A percentile compares a stretch with the other conserved stretches of the same genome.
Conservation (phyloP, 352 stramenopile genomes). For the Phytophthora rubi region DNA sequence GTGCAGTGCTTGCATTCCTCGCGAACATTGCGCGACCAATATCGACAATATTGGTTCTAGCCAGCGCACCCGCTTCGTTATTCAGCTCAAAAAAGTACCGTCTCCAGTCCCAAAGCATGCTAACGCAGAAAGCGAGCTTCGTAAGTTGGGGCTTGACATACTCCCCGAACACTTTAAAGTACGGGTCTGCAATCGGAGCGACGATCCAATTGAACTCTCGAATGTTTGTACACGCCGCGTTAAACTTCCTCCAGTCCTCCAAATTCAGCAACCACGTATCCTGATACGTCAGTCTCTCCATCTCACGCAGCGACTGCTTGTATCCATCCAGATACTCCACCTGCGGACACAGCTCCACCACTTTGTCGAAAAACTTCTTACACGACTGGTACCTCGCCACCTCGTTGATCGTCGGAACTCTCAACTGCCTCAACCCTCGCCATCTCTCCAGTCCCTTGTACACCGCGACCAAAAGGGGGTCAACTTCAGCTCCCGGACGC, state of each 20-base stretch:
- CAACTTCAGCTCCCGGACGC: slow-evolving; percentile 2
- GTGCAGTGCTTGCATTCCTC: slow-evolving; percentile 26
- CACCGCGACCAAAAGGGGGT: slow-evolving; percentile 20
- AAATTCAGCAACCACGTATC: slow-evolving; percentile 30
- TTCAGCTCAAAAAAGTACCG: slow-evolving; percentile 32
- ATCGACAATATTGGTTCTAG: slow-evolving; percentile 10
- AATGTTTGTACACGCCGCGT: slow-evolving; percentile 34
- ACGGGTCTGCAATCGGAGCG: slow-evolving; percentile 39
- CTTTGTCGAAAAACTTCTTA: slow-evolving; percentile 30
- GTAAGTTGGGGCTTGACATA: slow-evolving; percentile 36
- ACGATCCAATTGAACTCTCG: slow-evolving; percentile 45
- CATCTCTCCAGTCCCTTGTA: slow-evolving; percentile 36
- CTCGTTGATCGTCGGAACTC: slow-evolving; percentile 29
- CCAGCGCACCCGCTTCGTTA: background rate
- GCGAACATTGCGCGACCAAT: slow-evolving; percentile 18
- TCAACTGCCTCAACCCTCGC: slow-evolving; percentile 36
- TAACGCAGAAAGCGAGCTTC: slow-evolving; percentile 37
- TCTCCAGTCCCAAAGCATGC: slow-evolving; percentile 49
- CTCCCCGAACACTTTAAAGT: slow-evolving; percentile 45
- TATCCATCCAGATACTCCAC: slow-evolving; percentile 40
- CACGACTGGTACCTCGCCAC: slow-evolving; percentile 21
- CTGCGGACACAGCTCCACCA: slow-evolving; percentile 35
- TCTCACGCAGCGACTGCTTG: slow-evolving; percentile 39
- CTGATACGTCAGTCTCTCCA: slow-evolving; percentile 41
- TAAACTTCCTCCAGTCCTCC: slow-evolving; percentile 37